phyloP scores from a whole-genome alignment of 495 filamentous ascomycete species.

The Hypomontagnella submonticulosa region DNA sequence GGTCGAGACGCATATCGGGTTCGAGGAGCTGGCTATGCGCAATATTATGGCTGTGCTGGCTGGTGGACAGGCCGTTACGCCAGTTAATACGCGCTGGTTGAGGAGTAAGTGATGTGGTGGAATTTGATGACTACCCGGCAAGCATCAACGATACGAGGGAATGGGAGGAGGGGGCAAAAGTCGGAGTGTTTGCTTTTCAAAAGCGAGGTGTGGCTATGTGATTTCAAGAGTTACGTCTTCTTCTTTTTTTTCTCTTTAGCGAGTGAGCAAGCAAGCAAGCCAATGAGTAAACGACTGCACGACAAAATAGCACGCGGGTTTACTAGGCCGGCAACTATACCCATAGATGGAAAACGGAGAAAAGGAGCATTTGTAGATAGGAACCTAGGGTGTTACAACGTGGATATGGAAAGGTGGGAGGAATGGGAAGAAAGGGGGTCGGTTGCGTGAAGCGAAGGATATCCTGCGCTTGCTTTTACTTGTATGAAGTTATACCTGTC shows the following conservation, averaged over 20 bases:
- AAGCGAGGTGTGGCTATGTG: slow-evolving; percentile 1
- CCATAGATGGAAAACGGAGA: slow-evolving; percentile 38
- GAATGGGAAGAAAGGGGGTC: slow-evolving; percentile 4
- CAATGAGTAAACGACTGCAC: slow-evolving; percentile 3
- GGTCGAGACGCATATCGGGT: slow-evolving; percentile 75
- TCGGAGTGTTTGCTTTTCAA: slow-evolving; percentile 1
- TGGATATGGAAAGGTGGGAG: slow-evolving; percentile 28
- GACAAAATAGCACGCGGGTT: slow-evolving; percentile 19
- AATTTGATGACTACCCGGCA: background rate
- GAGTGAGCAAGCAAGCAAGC: slow-evolving; percentile 9
- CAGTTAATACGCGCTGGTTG: slow-evolving; percentile 71
- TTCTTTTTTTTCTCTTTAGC: slow-evolving; percentile 1
- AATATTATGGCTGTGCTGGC: slow-evolving; percentile 72
- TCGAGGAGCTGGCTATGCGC: slow-evolving; percentile 77
- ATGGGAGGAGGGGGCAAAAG: background rate
- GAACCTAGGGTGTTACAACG: background rate
- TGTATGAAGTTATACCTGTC: slow-evolving; percentile 20
- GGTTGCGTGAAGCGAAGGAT: slow-evolving; percentile 21
- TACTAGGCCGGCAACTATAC: slow-evolving; percentile 29
- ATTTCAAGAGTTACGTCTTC: slow-evolving; percentile 13
- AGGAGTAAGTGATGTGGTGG: slow-evolving; percentile 26
- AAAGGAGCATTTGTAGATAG: slow-evolving; percentile 41
- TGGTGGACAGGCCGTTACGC: slow-evolving; percentile 67
- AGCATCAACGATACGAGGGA: background rate
- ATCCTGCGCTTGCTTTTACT: slow-evolving; percentile 13